Evolutionary conservation across 768 basidiomycete genomes (phyloP).

Genomic region (Panellus pusillus): DNA sequence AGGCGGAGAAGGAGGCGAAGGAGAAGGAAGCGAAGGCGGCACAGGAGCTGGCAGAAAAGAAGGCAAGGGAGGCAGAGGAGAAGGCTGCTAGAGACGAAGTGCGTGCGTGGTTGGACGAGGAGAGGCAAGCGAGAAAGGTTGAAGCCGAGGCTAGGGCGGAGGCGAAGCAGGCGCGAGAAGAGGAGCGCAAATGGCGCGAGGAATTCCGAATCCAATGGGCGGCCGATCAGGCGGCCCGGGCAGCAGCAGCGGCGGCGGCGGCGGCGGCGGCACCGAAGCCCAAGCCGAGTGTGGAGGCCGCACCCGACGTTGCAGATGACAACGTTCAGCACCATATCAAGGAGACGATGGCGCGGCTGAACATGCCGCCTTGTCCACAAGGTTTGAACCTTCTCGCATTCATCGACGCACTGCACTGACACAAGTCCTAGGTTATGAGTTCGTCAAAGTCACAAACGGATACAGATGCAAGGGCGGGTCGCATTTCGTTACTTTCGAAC

Average conservation of each 20-base stretch:
- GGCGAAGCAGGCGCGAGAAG: not conserved
- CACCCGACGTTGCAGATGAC: not conserved
- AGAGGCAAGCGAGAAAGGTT: not conserved
- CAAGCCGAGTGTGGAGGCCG: not conserved
- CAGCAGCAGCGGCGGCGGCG: no score
- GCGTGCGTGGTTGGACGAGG: not conserved
- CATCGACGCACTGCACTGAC: no score
- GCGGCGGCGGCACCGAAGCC: not conserved
- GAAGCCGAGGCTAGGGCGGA: not conserved
- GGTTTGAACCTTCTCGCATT: not conserved
- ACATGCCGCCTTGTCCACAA: not conserved
- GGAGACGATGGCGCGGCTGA: slow-evolving; percentile 1
- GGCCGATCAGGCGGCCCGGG: not conserved
- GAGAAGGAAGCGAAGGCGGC: slow-evolving; percentile 14
- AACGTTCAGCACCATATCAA: not conserved
- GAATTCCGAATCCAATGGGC: not conserved
- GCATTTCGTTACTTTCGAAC: not conserved
- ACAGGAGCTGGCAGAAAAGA: slow-evolving; percentile 4
- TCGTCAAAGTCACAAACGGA: not conserved
- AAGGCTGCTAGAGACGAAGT: not conserved
- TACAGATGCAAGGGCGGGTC: slow-evolving; percentile 5
- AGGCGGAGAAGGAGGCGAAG: slow-evolving; percentile 11
- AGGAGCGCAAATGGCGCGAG: not conserved
- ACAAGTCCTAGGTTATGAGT: not conserved
- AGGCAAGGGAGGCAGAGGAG: slow-evolving; percentile 1